These are phyloP conservation scores for Strigomonas galati DNA, from an alignment of 208 protist species.

Conservation along the genomic window DNA sequence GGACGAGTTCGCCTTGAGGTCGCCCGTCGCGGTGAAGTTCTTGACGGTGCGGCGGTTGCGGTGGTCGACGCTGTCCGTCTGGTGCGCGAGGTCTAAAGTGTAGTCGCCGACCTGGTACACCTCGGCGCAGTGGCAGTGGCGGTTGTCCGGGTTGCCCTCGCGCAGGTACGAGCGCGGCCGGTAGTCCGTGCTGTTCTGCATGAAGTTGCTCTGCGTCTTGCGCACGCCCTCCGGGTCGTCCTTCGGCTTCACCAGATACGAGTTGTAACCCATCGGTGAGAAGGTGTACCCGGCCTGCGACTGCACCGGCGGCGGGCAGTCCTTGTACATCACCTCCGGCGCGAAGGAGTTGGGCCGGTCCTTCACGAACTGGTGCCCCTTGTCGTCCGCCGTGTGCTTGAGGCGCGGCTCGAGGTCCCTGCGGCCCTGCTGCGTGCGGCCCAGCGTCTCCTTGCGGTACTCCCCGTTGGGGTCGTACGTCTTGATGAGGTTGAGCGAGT, in stretches of 20 bases:
- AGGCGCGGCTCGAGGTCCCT: constrained; percentile 45
- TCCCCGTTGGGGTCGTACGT: constrained; percentile 72
- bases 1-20: constrained; percentile 52
- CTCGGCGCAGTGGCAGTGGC: constrained; percentile 84
- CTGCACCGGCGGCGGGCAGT: constrained; percentile 70
- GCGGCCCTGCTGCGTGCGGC: constrained; percentile 28
- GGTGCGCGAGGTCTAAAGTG: constrained; percentile 69
- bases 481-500: constrained; percentile 41
- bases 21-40: constrained; percentile 54
- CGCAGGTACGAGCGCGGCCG: constrained; percentile 73
- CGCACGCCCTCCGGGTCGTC: constrained; percentile 62
- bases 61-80: constrained; percentile 54
- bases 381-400: constrained; percentile 48
- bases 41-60: constrained; percentile 57
- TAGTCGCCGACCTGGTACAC: constrained; percentile 87
- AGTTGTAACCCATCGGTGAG: constrained; percentile 74
- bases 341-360: constrained; percentile 61
- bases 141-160: constrained; percentile 38
- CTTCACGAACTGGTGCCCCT: constrained; percentile 55
- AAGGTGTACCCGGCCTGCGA: constrained; percentile 85
- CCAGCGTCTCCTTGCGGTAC: constrained; percentile 46
- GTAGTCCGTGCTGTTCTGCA: constrained; percentile 69
- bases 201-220: constrained; percentile 71
- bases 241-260: constrained; percentile 56
- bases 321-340: constrained; percentile 69